Evolutionary conservation across 306 rosid species (phyloP), one percentile per base, ranked within the genome.

Genomic region (Nissolia schottii): DNA sequence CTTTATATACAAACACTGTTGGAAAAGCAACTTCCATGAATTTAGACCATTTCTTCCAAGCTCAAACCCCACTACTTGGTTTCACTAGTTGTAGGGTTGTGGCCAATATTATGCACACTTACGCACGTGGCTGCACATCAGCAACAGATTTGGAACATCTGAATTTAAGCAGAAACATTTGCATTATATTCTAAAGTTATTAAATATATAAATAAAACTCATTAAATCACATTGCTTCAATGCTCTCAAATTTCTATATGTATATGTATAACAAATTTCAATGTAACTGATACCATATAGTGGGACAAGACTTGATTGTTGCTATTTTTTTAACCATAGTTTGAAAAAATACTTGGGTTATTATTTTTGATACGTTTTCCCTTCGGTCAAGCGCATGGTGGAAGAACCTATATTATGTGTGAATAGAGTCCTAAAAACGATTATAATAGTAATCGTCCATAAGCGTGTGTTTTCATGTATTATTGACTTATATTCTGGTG

Each of bases 21-120:
- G 7, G 25, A 64, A 74, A 74, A 74, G 24, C 43, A 50, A n/a
- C 53, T 74, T 38, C 75, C 51, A 23, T 35, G 34, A 19, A 73
- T 57, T 34, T 23, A 11, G 41, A 35, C 70, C 7, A 27, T 6
- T 29, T 19, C 34, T 31, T 20, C n/a, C 14, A 24, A 65, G 4
- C 16, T 28, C 24, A 6, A 27, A n/a, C 22, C 22, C 43, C 31
- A 50, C 56, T 27, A 24, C 23, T 37, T 4, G 8, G 35, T 58
- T 41, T 43, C 68, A 71, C 3, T 18, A n/a, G 35, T 15, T 25
- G n/a, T 37, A 37, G 43, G 12, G 14, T 37, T 37, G 7, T 24
- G 11, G 70, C n/a, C 25, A 25, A 40, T 43, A 25, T 43, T 41
- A 18, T 37, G 18, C 40, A 8, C 27, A 65, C 40, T 57, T 28